These are phyloP conservation scores for Starmera quercuum DNA, from an alignment of 805 yeast species.

Conservation along the genomic window DNA sequence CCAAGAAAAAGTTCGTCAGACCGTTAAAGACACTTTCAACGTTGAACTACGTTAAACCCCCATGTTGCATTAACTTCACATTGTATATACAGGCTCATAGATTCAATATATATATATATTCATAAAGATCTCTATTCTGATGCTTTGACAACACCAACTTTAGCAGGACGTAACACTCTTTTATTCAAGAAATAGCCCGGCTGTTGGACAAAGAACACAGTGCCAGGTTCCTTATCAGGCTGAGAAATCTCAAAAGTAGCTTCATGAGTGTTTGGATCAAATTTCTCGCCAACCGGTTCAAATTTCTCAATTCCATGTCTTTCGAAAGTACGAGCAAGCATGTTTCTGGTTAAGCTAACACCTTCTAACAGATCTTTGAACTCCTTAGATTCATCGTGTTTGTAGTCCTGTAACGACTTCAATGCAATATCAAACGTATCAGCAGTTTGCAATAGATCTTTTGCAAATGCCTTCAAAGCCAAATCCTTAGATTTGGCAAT, in stretches of 20 bases:
- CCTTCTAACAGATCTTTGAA: slow-evolving; percentile 43
- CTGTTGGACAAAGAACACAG: slow-evolving; percentile 47
- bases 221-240: slow-evolving; percentile 46
- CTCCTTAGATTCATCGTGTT: slow-evolving; percentile 24
- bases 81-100: background rate
- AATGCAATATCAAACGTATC: slow-evolving; percentile 23
- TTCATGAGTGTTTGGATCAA: slow-evolving; percentile 48
- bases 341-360: slow-evolving; percentile 40
- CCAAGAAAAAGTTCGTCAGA: slow-evolving; percentile 56
- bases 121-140: slow-evolving; percentile 8
- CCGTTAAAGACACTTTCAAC: slow-evolving; percentile 42
- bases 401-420: slow-evolving; percentile 17
- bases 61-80: background rate
- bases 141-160: slow-evolving; percentile 47
- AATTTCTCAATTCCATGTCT: slow-evolving; percentile 44
- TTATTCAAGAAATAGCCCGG: slow-evolving; percentile 43
- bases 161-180: slow-evolving; percentile 49
- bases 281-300: slow-evolving; percentile 40
- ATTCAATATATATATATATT: background rate
- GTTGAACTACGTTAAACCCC: slow-evolving; percentile 46
- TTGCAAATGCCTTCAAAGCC: slow-evolving; percentile 21
- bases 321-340: slow-evolving; percentile 39
- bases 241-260: slow-evolving; percentile 46
- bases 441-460: slow-evolving; percentile 19
- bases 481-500: slow-evolving; percentile 22